Conservation (phyloP, 73 alveolate species). For the Paramecium sexaurelia region DNA sequence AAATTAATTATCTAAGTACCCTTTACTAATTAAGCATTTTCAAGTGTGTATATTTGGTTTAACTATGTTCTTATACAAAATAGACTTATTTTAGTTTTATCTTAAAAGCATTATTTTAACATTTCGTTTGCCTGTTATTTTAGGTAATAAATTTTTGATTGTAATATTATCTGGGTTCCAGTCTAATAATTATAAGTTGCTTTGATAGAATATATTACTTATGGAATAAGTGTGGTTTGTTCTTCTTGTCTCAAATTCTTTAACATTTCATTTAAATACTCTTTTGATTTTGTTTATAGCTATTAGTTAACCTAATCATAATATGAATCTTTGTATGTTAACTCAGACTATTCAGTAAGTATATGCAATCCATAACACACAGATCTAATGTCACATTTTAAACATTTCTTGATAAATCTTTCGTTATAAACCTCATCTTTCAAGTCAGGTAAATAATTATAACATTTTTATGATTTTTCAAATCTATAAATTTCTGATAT, state of each 20-base stretch:
- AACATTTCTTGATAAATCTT: not conserved
- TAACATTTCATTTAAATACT: not conserved
- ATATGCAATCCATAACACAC: conserved; percentile 3
- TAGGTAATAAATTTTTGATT: not conserved
- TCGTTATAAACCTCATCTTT: not conserved
- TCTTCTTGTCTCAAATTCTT: not conserved
- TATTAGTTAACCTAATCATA: not conserved
- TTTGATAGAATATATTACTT: not conserved
- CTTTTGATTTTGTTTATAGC: not conserved
- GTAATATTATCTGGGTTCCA: not conserved
- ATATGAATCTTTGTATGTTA: not conserved
- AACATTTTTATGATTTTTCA: not conserved
- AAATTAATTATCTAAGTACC: not conserved
- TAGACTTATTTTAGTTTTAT: not conserved
- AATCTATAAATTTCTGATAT: not conserved
- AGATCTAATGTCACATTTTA: not conserved
- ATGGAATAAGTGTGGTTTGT: not conserved
- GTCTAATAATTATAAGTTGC: not conserved
- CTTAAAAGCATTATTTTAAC: not conserved
- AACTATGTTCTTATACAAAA: not conserved
- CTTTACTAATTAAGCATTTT: not conserved
- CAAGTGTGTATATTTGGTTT: not conserved
- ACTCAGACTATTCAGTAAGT: not conserved
- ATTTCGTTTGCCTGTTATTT: not conserved
- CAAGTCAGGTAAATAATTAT: not conserved